These are phyloP conservation scores for Tetrahymena elliotti DNA, from an alignment of 73 alveolate genomes.

Conservation along the genomic window DNA sequence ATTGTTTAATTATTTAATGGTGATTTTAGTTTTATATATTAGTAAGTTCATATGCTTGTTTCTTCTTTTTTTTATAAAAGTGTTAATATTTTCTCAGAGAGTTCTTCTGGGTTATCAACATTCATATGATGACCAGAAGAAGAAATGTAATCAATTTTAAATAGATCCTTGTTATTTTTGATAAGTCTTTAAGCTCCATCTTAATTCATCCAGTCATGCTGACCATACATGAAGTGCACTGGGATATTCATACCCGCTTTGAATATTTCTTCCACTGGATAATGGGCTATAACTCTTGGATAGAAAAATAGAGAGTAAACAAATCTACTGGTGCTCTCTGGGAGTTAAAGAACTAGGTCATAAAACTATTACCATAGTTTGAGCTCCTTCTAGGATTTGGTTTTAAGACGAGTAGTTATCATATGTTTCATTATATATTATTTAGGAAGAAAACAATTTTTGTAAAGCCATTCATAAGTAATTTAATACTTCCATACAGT, in stretches of 20 bases:
- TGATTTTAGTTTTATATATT: background rate
- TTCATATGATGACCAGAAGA: background rate
- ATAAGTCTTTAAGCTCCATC: background rate
- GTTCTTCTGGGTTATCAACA: background rate
- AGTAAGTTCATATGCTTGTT: background rate
- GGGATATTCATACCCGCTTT: background rate
- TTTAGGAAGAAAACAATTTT: background rate
- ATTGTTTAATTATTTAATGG: too few species aligned
- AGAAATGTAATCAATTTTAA: background rate
- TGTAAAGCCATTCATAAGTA: background rate
- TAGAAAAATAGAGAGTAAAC: background rate
- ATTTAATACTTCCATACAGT: background rate
- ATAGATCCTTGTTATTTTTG: background rate
- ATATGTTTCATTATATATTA: background rate
- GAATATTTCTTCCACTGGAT: background rate
- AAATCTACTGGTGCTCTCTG: background rate
- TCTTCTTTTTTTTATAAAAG: background rate
- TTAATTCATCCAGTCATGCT: background rate
- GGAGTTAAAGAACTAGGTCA: background rate
- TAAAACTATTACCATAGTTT: background rate
- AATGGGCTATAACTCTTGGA: background rate
- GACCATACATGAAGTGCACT: background rate
- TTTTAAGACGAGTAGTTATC: background rate
- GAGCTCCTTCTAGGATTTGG: background rate
- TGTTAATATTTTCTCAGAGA: background rate